Evolutionary conservation across 371 early-diverging fungal species (phyloP), one percentile per base, ranked within the genome.

Genomic region (Sporodiniella umbellata): DNA sequence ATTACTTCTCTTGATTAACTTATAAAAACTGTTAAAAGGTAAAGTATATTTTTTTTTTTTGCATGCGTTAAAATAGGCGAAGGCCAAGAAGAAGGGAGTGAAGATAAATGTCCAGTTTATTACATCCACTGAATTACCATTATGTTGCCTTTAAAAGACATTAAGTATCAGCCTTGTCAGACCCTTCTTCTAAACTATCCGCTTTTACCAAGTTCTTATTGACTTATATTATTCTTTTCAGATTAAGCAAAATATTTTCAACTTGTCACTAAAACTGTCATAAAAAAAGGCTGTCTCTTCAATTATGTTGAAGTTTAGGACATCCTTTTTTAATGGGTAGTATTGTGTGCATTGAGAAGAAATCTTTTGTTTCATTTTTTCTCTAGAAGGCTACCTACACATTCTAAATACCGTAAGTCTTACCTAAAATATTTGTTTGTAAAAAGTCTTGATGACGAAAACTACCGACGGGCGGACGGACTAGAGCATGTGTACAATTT

Each of bases 141-240:
- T 61, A 53, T 61, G 61, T 61, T 61, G 61, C 61, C 61, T 48
- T 42, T 45, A 49, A 61, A 61, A 61, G 56, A 61, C 48, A 40
- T 45, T 50, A 61, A 51, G 45, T 54, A 55, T 61, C 61, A 61
- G 61, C 61, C 61, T 61, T 61, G 61, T 61, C 61, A 33, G 61
- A 61, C 56, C 45, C 60, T 45, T 44, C 21, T 42, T 35, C 17
- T n/a, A 5, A 23, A 14, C 8, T 7, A 21, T 8, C 8, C 42
- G 42, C 19, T 22, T 51, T 45, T 24, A 31, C 25, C 5, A 21
- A 37, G 21, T 12, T 55, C 38, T 33, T 14, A 2, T 21, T 28
- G 12, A 24, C 15, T 22, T 23, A 14, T 33, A n/a, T n/a, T n/a
- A n/a, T 40, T 24, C 8, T 21, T 45, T 24, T 42, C 17, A 18